Evolutionary conservation across 345 rosid species (phyloP).

Genomic region (Gossypium australe): DNA sequence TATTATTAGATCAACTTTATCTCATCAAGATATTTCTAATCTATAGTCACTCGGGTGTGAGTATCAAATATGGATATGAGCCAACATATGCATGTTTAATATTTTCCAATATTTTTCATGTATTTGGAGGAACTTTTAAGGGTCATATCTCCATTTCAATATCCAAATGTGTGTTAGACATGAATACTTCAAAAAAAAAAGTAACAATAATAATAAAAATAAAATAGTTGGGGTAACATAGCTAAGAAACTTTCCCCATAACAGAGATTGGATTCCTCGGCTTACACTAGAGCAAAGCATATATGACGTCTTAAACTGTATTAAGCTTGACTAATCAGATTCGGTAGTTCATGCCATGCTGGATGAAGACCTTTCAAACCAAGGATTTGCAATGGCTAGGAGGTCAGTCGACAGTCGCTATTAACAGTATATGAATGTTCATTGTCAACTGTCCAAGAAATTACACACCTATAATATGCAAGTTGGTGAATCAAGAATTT

Average conservation of each 20-base stretch:
- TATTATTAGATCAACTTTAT: neutral
- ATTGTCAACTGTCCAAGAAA: slow-evolving; percentile 8
- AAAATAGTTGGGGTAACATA: no score
- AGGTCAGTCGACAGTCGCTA: neutral
- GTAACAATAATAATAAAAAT: no score
- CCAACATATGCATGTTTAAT: no score
- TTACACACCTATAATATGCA: slow-evolving; percentile 2
- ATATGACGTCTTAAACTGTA: neutral
- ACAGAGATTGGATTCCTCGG: neutral
- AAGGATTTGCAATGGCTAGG: neutral
- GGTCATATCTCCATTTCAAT: no score
- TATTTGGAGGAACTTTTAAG: no score
- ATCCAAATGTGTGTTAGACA: no score
- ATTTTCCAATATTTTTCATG: no score
- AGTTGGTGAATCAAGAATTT: slow-evolving; percentile 2
- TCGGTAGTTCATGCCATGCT: neutral
- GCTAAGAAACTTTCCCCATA: neutral
- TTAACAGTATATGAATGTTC: slow-evolving; percentile 5
- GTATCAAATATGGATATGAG: no score
- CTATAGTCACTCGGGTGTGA: neutral
- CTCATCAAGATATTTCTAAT: neutral
- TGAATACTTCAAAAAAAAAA: no score
- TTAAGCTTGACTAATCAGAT: slow-evolving; percentile 6
- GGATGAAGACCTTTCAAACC: slow-evolving; percentile 2
- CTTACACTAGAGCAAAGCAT: neutral